phyloP scores from a whole-genome alignment of 2,329 filamentous ascomycete genomes.

The Ustulina deusta region DNA sequence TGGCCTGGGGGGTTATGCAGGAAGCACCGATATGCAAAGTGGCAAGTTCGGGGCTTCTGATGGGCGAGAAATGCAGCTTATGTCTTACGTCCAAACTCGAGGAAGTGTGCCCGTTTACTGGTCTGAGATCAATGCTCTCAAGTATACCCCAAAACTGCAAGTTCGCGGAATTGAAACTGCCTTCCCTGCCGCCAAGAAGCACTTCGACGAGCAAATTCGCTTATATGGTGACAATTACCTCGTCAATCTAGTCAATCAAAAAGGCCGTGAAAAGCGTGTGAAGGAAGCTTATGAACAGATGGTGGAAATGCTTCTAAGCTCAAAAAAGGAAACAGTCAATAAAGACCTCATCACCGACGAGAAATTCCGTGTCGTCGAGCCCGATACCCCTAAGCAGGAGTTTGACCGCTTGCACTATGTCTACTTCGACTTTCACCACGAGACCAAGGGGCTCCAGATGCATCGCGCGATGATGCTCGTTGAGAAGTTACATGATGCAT shows the following conservation, averaged over 20 bases:
- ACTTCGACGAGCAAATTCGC: slow-evolving; percentile 93
- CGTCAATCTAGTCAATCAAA: slow-evolving; percentile 97
- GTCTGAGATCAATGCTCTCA: slow-evolving; percentile 93
- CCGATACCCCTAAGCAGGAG: slow-evolving; percentile 65
- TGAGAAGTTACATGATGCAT: slow-evolving; percentile 80
- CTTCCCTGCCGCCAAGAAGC: slow-evolving; percentile 80
- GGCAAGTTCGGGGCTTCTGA: slow-evolving; percentile 70
- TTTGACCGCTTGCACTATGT: slow-evolving; percentile 93
- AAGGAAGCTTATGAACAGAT: slow-evolving; percentile 96
- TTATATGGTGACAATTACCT: slow-evolving; percentile 97
- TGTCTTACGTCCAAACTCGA: slow-evolving; percentile 96
- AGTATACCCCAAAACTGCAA: slow-evolving; percentile 91
- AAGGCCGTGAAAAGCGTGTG: slow-evolving; percentile 87
- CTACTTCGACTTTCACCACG: slow-evolving; percentile 98
- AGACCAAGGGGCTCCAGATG: slow-evolving; percentile 95
- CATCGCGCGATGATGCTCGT: slow-evolving; percentile 89
- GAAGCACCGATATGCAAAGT: slow-evolving; percentile 80
- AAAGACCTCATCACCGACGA: slow-evolving; percentile 76
- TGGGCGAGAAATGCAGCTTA: slow-evolving; percentile 83
- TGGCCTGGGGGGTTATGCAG: slow-evolving; percentile 82
- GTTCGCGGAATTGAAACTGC: slow-evolving; percentile 87
- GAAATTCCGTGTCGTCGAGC: slow-evolving; percentile 84
- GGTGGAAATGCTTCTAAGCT: slow-evolving; percentile 79
- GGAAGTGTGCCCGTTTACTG: slow-evolving; percentile 97
- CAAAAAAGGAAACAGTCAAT: slow-evolving; percentile 74